These are phyloP conservation scores for Sporodiniella umbellata DNA, from an alignment of 371 early-diverging fungal genomes.

Conservation along the genomic window DNA sequence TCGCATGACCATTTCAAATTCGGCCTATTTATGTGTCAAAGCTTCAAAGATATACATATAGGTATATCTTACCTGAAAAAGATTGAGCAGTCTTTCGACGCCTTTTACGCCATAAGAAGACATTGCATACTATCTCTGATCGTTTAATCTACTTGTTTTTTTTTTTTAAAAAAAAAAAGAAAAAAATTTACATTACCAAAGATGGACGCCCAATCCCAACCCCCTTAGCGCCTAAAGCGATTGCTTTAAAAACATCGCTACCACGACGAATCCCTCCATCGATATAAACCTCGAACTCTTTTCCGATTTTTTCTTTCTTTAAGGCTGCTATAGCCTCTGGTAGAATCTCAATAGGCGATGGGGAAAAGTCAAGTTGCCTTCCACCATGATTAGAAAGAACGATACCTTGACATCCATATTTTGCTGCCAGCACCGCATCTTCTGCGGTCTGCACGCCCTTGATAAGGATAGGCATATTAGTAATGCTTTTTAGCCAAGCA, in stretches of 20 bases:
- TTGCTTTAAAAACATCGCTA: slow-evolving; percentile 89
- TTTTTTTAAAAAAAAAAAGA: too few relatives aligned
- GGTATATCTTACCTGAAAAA: slow-evolving; percentile 52
- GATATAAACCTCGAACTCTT: slow-evolving; percentile 79
- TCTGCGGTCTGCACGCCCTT: slow-evolving; percentile 92
- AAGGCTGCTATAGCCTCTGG: slow-evolving; percentile 79
- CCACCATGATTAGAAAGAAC: slow-evolving; percentile 96
- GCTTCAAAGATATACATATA: slow-evolving; percentile 5
- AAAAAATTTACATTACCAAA: slow-evolving; percentile 54
- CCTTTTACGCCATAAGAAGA: slow-evolving; percentile 74
- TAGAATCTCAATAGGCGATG: slow-evolving; percentile 77
- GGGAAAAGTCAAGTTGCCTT: slow-evolving; percentile 85
- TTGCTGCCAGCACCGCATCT: slow-evolving; percentile 86
- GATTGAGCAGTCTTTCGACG: slow-evolving; percentile 66
- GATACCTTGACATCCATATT: slow-evolving; percentile 76
- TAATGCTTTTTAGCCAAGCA: slow-evolving; percentile 80
- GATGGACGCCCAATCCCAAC: slow-evolving; percentile 91
- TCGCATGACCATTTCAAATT: slow-evolving; percentile 75
- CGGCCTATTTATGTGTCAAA: slow-evolving; percentile 29
- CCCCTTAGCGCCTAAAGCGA: slow-evolving; percentile 93
- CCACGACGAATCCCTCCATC: slow-evolving; percentile 94
- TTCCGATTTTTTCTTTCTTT: slow-evolving; percentile 40
- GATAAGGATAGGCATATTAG: slow-evolving; percentile 82
- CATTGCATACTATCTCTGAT: slow-evolving; percentile 55
- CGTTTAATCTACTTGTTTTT: too few relatives aligned